Percentiles rank a stretch among this genome's conserved stretches.
Conservation (phyloP, 768 basidiomycete genomes). For the Aureoboletus auriporus region DNA sequence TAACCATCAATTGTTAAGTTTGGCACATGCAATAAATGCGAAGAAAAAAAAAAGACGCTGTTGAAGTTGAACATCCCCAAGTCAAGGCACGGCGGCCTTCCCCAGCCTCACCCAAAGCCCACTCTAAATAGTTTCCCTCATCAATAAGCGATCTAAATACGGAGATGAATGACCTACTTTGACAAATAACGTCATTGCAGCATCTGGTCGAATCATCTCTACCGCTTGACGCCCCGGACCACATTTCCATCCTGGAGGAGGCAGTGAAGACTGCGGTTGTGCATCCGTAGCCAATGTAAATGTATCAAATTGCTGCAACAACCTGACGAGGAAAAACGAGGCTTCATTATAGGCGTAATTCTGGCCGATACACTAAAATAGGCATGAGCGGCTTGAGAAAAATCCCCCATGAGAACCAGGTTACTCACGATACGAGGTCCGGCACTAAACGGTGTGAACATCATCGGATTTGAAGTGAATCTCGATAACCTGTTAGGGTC, state of each 20-base stretch:
- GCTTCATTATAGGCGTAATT: slow-evolving; percentile 77
- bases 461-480: slow-evolving; percentile 57
- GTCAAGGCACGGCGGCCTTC: slow-evolving; percentile 18
- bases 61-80: not conserved
- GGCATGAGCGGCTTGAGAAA: slow-evolving; percentile 9
- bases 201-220: slow-evolving; percentile 61
- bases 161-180: slow-evolving; percentile 44
- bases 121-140: slow-evolving; percentile 34
- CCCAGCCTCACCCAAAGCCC: slow-evolving; percentile 57
- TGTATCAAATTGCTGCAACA: slow-evolving; percentile 61
- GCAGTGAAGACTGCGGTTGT: slow-evolving; percentile 59
- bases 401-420: slow-evolving; percentile 1
- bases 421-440: slow-evolving; percentile 55
- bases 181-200: slow-evolving; percentile 60
- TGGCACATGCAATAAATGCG: not conserved
- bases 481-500: slow-evolving; percentile 48
- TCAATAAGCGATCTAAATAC: slow-evolving; percentile 3
- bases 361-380: slow-evolving; percentile 58
- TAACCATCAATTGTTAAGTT: too few species aligned
- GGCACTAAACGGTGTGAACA: slow-evolving; percentile 72
- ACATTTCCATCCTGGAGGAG: slow-evolving; percentile 52
- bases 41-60: not conserved
- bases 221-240: slow-evolving; percentile 42
- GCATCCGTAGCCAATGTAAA: slow-evolving; percentile 58
- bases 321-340: slow-evolving; percentile 64